A percentile compares a stretch with the other conserved stretches of the same genome.
Evolutionary conservation across 2,329 filamentous ascomycete species (phyloP).

Genomic region (Lachnellula willkommii): DNA sequence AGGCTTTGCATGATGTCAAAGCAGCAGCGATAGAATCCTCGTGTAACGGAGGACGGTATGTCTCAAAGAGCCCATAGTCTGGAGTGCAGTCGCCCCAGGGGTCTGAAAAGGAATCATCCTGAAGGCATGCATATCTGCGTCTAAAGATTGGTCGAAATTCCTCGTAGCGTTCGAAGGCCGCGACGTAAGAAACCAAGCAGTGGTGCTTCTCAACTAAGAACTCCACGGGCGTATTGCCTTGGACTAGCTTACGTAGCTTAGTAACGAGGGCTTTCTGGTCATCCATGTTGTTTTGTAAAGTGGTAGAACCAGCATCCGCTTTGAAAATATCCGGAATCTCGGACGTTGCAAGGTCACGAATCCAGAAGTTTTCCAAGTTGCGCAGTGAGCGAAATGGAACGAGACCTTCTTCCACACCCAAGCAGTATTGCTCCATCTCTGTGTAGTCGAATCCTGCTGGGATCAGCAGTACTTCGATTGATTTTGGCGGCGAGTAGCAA

Average conservation of each 20-base stretch:
- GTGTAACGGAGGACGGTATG: too few relatives aligned
- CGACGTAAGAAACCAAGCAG: neutral
- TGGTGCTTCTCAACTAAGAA: neutral
- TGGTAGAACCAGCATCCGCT: too few relatives aligned
- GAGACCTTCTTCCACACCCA: too few relatives aligned
- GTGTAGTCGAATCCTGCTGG: neutral
- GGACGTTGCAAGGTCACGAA: neutral
- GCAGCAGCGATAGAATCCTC: too few relatives aligned
- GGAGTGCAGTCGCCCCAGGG: too few relatives aligned
- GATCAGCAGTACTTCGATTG: neutral
- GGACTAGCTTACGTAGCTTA: neutral
- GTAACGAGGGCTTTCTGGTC: too few relatives aligned
- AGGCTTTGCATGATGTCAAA: too few relatives aligned
- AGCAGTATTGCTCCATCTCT: neutral
- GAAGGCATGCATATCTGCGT: too few relatives aligned
- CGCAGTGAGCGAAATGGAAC: neutral
- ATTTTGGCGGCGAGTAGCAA: neutral
- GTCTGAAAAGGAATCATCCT: neutral
- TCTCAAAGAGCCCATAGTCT: too few relatives aligned
- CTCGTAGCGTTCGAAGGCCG: neutral
- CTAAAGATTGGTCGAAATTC: neutral
- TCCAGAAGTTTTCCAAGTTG: neutral
- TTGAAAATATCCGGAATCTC: too few relatives aligned
- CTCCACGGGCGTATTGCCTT: neutral
- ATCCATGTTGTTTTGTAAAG: too few relatives aligned